These are phyloP conservation scores for Claviceps arundinis DNA, from an alignment of 2,329 filamentous ascomycete genomes.

Conservation along the genomic window DNA sequence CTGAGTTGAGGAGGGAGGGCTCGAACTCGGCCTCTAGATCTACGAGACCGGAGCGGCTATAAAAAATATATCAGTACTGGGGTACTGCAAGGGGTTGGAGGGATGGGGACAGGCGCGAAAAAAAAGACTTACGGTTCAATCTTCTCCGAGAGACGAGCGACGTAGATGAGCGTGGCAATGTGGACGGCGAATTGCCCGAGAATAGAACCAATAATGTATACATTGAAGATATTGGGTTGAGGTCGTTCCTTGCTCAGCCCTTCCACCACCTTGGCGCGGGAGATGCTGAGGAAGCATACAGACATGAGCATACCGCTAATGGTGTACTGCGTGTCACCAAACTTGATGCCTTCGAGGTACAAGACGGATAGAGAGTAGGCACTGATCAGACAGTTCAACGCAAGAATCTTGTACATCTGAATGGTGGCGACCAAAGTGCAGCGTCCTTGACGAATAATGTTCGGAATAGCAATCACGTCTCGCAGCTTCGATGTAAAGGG, in stretches of 20 bases:
- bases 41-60: slow-evolving; percentile 43
- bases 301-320: slow-evolving; percentile 99
- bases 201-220: slow-evolving; percentile 96
- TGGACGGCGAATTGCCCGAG: slow-evolving; percentile 95
- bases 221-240: slow-evolving; percentile 97
- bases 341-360: slow-evolving; percentile 97
- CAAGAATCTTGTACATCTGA: slow-evolving; percentile 99
- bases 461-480: slow-evolving; percentile 92
- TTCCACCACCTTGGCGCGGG: slow-evolving; percentile 92
- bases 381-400: slow-evolving; percentile 92
- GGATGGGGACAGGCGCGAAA: neutral
- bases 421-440: slow-evolving; percentile 97
- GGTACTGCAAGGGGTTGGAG: neutral
- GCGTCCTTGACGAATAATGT: slow-evolving; percentile 94
- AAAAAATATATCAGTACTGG: slow-evolving; percentile 13
- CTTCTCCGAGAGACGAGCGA: slow-evolving; percentile 75
- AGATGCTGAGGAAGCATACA: slow-evolving; percentile 96
- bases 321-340: slow-evolving; percentile 94
- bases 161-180: slow-evolving; percentile 86
- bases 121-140: slow-evolving; percentile 63
- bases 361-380: slow-evolving; percentile 94
- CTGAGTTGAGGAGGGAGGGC: slow-evolving; percentile 88
- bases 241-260: slow-evolving; percentile 91
- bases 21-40: slow-evolving; percentile 92
- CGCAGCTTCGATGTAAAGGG: slow-evolving; percentile 96